Evolutionary conservation across 176 grass and related monocot species (phyloP).

Genomic region (Carex cristatella): DNA sequence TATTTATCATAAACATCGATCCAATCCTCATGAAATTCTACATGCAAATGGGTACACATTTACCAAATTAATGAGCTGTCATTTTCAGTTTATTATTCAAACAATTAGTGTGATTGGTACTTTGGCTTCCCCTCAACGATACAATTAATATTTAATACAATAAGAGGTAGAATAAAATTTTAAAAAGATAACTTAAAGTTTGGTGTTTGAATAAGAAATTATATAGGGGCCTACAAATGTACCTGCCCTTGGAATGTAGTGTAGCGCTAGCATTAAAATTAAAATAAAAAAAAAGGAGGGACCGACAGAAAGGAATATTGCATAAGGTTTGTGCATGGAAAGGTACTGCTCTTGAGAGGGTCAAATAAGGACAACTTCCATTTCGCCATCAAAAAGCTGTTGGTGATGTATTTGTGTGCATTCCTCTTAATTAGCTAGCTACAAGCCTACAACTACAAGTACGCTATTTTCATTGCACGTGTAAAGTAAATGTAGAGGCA

Average conservation of each 20-base stretch:
- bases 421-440: background rate
- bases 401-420: background rate
- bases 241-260: background rate
- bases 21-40: background rate
- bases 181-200: constrained; percentile 5
- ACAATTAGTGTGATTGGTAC: background rate
- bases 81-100: background rate
- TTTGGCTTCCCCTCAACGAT: constrained; percentile 9
- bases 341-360: background rate
- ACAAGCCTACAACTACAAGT: background rate
- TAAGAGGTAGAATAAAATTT: background rate
- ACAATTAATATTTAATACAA: background rate
- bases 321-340: constrained; percentile 16
- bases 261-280: background rate
- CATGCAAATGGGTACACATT: background rate
- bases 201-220: constrained; percentile 5
- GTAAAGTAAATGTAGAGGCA: background rate
- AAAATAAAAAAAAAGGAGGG: background rate
- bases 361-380: background rate
- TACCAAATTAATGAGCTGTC: background rate
- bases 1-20: background rate
- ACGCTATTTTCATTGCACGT: background rate
- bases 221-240: background rate
- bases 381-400: background rate
- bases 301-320: constrained; percentile 27